Evolutionary conservation across 2,329 filamentous ascomycete species (phyloP).

Genomic region (Helotiales sp.): DNA sequence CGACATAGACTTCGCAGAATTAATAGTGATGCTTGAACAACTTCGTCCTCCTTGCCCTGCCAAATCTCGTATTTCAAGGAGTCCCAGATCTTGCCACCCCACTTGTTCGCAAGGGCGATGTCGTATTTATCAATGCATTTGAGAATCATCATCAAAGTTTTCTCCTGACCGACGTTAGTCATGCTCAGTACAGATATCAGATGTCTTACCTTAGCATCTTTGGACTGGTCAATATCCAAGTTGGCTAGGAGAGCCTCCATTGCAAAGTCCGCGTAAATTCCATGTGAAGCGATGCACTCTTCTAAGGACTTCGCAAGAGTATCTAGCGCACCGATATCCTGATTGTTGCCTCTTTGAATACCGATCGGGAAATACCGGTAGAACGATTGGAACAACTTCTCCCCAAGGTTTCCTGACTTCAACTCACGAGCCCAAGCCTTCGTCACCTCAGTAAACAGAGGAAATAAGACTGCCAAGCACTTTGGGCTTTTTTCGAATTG

Average conservation of each 20-base stretch:
- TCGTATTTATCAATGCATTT: slow-evolving; percentile 25
- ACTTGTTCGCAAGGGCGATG: slow-evolving; percentile 15
- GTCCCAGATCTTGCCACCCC: slow-evolving; percentile 32
- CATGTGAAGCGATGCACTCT: slow-evolving; percentile 30
- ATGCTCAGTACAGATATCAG: not conserved
- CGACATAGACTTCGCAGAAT: slow-evolving; percentile 14
- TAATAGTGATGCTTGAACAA: slow-evolving; percentile 27
- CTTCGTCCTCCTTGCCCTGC: slow-evolving; percentile 34
- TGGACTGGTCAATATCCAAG: slow-evolving; percentile 31
- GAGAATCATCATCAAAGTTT: slow-evolving; percentile 27
- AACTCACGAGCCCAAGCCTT: slow-evolving; percentile 19
- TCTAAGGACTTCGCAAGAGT: slow-evolving; percentile 25
- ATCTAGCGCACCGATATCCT: slow-evolving; percentile 21
- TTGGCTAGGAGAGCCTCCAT: slow-evolving; percentile 27
- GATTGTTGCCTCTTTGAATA: slow-evolving; percentile 13
- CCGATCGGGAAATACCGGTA: slow-evolving; percentile 34
- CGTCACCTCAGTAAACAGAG: slow-evolving; percentile 25
- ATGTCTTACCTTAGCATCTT: slow-evolving; percentile 30
- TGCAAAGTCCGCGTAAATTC: slow-evolving; percentile 26
- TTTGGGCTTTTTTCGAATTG: slow-evolving; percentile 31
- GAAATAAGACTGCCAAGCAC: slow-evolving; percentile 29
- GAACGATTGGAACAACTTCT: slow-evolving; percentile 29
- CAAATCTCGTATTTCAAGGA: slow-evolving; percentile 36
- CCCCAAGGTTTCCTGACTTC: slow-evolving; percentile 7
- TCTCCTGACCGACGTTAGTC: slow-evolving; percentile 28